Evolutionary conservation across 805 yeast genomes (phyloP).

Genomic region (Brettanomyces custersianus): DNA sequence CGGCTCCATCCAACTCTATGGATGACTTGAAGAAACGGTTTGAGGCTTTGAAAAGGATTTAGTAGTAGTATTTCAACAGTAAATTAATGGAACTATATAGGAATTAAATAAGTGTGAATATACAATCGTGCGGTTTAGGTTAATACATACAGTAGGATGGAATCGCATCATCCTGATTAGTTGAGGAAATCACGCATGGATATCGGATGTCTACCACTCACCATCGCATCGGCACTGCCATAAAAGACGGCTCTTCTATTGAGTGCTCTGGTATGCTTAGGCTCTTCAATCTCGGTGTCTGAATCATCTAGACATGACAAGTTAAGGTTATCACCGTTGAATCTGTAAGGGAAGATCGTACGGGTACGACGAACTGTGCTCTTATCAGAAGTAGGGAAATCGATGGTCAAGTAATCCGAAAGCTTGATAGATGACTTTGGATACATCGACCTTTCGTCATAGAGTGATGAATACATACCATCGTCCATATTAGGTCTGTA

Average conservation of each 20-base stretch:
- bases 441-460: not conserved
- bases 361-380: not conserved
- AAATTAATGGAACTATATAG: no score
- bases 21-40: constrained; percentile 25
- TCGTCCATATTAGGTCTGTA: constrained; percentile 1
- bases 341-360: constrained; percentile 13
- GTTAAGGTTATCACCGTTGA: constrained; percentile 19
- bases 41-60: constrained; percentile 37
- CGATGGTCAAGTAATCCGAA: constrained; percentile 11
- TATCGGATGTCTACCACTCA: constrained; percentile 7
- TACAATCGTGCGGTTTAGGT: no score
- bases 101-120: not conserved
- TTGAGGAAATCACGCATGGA: not conserved
- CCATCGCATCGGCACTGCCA: constrained; percentile 25
- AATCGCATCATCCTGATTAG: not conserved
- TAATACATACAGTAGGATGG: not conserved
- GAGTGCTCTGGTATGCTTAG: constrained; percentile 15
- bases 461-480: not conserved
- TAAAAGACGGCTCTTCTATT: constrained; percentile 23
- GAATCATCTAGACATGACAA: constrained; percentile 19
- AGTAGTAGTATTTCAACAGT: not conserved
- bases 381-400: not conserved
- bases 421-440: not conserved
- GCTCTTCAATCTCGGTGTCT: not conserved
- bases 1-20: constrained; percentile 9